Conservation (phyloP, 306 rosid genomes). For the Nissolia schottii region DNA sequence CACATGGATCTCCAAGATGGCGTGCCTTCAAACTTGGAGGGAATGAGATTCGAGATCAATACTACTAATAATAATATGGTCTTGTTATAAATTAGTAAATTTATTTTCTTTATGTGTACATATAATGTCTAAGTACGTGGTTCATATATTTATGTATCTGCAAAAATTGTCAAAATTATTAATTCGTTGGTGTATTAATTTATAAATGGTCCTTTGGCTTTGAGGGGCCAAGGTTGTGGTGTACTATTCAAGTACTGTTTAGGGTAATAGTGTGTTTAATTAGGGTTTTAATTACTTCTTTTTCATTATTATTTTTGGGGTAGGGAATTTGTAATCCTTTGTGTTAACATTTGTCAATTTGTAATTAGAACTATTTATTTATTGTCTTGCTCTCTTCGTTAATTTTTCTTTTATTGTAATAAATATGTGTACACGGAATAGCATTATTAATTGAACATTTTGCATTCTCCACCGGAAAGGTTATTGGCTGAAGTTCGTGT, state of each 20-base stretch:
- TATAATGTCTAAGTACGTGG: neutral
- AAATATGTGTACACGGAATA: neutral
- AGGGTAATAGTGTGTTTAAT: conserved; percentile 26
- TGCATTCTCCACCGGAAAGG: neutral
- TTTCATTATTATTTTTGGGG: conserved; percentile 12
- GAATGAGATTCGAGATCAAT: conserved; percentile 64
- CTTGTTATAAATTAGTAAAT: conserved; percentile 53
- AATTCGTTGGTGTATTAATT: conserved; percentile 20
- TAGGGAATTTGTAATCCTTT: neutral
- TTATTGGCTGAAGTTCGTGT: neutral
- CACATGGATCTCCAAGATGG: conserved; percentile 63
- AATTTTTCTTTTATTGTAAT: neutral
- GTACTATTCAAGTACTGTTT: conserved; percentile 11
- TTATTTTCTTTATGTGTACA: neutral
- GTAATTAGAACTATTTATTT: neutral
- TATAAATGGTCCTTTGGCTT: conserved; percentile 22
- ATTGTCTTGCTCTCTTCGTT: neutral
- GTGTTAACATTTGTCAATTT: conserved; percentile 22
- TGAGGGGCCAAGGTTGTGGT: conserved; percentile 20
- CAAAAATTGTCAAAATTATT: conserved; percentile 21
- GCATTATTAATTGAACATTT: neutral
- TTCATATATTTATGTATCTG: neutral
- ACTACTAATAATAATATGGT: conserved; percentile 38
- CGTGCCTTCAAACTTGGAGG: conserved; percentile 49
- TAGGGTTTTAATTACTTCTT: conserved; percentile 5